Evolutionary conservation across 2,329 filamentous ascomycete species (phyloP), one percentile per base, ranked within the genome.

Genomic region (Fusarium sp.): DNA sequence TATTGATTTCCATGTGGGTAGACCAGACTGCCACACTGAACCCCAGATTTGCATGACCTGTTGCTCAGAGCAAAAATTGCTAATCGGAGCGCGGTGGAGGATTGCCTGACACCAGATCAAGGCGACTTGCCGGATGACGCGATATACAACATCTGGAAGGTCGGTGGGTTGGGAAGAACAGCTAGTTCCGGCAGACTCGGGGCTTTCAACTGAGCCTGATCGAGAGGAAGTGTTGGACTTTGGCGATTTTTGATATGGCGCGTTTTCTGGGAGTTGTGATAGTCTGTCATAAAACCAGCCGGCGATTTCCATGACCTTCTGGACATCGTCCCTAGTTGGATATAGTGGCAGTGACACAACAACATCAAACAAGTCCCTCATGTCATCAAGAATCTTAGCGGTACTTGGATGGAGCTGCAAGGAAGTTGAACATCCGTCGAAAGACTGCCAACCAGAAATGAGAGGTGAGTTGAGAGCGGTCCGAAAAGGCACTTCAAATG

Each of bases 321-420:
- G 73, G 4, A 82, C 70, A 31, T 84, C 78, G 24, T 80, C 79
- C 0, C 67, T 33, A 0, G 79, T 77, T 4, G 82, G 72, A 1
- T 75, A 45, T 3, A 71, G 60, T 0, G 83, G 79, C n/a, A 85
- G 74, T 1, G 78, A 73, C 7, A 85, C 65, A 0, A 86, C 80
- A 4, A 80, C 74, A 11, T 78, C 73, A n/a, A 86, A 77, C 2
- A 88, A 75, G 22, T 81, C 81, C 6, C 85, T 81, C 75, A 86
- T 81, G 49, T 85, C 82, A 55, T 88, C 86, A 4, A 88, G 80
- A 52, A 88, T 84, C 15, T 81, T 78, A 6, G 85, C 84, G 2
- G 83, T 84, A 51, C 78, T 76, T 2, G 78, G 76, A 51, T 86
- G 82, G n/a, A 87, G 75, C n/a, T 78, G 76, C 3, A 86, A 74